These are phyloP conservation scores for Calonectria pauciramosa DNA, from an alignment of 2,329 filamentous ascomycete species.

Conservation along the genomic window DNA sequence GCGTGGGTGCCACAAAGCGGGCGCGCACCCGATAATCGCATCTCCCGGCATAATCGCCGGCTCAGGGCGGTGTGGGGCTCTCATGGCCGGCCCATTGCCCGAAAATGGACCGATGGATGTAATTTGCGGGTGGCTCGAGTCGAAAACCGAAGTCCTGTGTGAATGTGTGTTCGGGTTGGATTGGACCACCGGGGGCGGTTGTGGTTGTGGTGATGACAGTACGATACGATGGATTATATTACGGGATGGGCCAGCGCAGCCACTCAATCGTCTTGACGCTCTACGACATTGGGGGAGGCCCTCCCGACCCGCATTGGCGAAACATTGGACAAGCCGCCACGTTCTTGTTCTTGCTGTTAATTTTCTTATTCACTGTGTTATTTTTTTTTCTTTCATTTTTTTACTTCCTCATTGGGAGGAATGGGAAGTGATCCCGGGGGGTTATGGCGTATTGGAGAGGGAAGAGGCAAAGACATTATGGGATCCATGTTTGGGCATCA, in stretches of 20 bases:
- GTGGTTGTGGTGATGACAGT: background rate
- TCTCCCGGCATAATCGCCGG: slow-evolving; percentile 34
- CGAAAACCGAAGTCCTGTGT: background rate
- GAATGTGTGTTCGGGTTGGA: background rate
- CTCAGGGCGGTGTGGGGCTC: slow-evolving; percentile 30
- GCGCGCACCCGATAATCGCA: slow-evolving; percentile 25
- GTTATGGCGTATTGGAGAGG: slow-evolving; percentile 7
- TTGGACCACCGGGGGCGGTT: background rate
- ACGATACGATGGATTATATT: background rate
- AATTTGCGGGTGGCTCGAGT: background rate
- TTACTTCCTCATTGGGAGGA: background rate
- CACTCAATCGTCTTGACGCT: background rate
- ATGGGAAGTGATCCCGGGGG: background rate
- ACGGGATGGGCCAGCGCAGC: background rate
- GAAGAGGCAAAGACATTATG: background rate
- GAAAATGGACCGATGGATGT: slow-evolving; percentile 23
- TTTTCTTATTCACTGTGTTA: background rate
- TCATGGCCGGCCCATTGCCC: slow-evolving; percentile 24
- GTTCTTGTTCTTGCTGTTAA: background rate
- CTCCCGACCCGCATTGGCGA: background rate
- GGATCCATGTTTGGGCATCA: slow-evolving; percentile 14
- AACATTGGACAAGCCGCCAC: background rate
- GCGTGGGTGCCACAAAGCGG: background rate
- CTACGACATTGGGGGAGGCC: background rate
- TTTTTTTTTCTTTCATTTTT: background rate